phyloP scores from a whole-genome alignment of 805 yeast genomes.

The Naumovozyma castellii region DNA sequence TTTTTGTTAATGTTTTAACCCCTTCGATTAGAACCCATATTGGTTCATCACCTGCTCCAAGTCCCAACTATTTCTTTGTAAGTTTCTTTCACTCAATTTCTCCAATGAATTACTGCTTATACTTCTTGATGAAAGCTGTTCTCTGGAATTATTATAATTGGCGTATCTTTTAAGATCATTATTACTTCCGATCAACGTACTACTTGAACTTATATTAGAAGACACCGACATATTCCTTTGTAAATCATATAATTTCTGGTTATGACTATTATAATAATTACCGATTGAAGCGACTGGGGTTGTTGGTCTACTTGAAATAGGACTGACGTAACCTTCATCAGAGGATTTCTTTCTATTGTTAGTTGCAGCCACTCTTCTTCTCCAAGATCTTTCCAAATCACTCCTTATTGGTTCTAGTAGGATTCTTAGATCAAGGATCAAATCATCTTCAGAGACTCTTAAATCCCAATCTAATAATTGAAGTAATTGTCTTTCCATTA shows the following conservation, averaged over 20 bases:
- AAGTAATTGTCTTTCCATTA: slow-evolving; percentile 70
- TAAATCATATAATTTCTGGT: slow-evolving; percentile 15
- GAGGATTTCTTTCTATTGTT: neutral
- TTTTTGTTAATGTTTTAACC: too few relatives aligned
- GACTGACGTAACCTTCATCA: neutral
- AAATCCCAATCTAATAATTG: slow-evolving; percentile 63
- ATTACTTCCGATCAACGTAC: slow-evolving; percentile 13
- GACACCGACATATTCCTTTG: slow-evolving; percentile 15
- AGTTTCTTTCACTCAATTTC: slow-evolving; percentile 1
- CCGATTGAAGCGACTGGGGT: slow-evolving; percentile 4
- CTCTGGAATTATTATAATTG: neutral
- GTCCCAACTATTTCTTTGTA: slow-evolving; percentile 5
- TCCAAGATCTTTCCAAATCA: slow-evolving; percentile 21
- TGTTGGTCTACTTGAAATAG: neutral
- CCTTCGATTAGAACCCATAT: slow-evolving; percentile 11
- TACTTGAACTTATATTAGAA: slow-evolving; percentile 10
- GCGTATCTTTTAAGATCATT: slow-evolving; percentile 3
- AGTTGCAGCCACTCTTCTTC: neutral
- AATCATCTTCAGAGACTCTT: slow-evolving; percentile 54
- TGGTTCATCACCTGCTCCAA: slow-evolving; percentile 9
- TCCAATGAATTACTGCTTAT: slow-evolving; percentile 1
- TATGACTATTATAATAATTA: neutral
- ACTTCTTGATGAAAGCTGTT: neutral
- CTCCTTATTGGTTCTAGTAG: slow-evolving; percentile 65
- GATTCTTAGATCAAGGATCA: slow-evolving; percentile 53